These are phyloP conservation scores for Rubia balearica DNA, from an alignment of 305 asterid genomes.

Conservation along the genomic window DNA sequence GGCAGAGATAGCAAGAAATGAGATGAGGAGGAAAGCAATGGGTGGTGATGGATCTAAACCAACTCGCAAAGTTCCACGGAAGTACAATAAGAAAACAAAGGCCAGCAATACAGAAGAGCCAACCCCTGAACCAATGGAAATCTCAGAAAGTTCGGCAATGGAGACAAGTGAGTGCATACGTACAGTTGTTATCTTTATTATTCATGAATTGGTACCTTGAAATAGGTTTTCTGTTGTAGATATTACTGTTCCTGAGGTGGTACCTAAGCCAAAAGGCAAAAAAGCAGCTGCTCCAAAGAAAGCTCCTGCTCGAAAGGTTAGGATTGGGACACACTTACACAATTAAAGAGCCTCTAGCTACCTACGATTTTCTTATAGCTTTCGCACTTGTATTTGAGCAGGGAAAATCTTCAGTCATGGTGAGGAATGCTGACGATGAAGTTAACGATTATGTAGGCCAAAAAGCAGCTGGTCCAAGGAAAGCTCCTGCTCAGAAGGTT, in stretches of 20 bases:
- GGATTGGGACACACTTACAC: constrained; percentile 2
- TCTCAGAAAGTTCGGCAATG: constrained; percentile 33
- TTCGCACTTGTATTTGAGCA: constrained; percentile 20
- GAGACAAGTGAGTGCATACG: constrained; percentile 44
- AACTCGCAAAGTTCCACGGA: constrained; percentile 43
- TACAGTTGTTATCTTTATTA: not conserved
- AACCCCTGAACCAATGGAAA: constrained; percentile 48
- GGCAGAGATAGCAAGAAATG: constrained; percentile 33
- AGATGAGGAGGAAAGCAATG: constrained; percentile 33
- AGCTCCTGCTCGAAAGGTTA: constrained; percentile 70
- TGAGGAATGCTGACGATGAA: constrained; percentile 7
- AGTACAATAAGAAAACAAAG: constrained; percentile 34
- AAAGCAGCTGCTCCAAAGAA: constrained; percentile 51
- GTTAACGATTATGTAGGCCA: constrained; percentile 21
- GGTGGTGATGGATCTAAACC: constrained; percentile 29
- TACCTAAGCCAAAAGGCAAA: constrained; percentile 55
- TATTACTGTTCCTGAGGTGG: constrained; percentile 31
- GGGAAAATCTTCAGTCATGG: constrained; percentile 33
- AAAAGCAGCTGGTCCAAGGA: constrained; percentile 47
- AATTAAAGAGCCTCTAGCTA: not conserved
- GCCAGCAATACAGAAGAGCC: constrained; percentile 42
- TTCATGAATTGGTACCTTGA: not conserved
- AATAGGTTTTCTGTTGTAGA: constrained; percentile 27
- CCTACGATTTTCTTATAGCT: not conserved
- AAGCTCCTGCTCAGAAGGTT: constrained; percentile 76